A percentile compares a stretch with the other conserved stretches of the same genome.
Evolutionary conservation across 176 grass and related monocot genomes (phyloP).

Genomic region (Aegilops bicornis): DNA sequence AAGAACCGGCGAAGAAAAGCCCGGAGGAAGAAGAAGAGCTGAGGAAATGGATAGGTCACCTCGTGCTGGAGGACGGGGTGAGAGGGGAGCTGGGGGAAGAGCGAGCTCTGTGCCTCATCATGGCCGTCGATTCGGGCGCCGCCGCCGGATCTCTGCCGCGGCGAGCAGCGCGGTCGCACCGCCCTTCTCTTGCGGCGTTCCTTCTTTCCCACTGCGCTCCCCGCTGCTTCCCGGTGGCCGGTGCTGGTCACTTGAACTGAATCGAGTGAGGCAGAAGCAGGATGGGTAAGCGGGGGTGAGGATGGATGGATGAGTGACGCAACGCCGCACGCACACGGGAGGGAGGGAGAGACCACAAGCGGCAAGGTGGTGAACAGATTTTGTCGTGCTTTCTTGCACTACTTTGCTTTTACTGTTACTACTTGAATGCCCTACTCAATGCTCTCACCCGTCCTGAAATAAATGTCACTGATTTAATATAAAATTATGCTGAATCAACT

Average conservation of each 20-base stretch:
- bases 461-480: too few species aligned
- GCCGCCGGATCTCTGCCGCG: not conserved
- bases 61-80: conserved; percentile 39
- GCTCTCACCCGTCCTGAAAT: too few species aligned
- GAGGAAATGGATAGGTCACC: conserved; percentile 8
- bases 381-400: too few species aligned
- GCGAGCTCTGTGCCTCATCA: conserved; percentile 54
- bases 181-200: not conserved
- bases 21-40: not conserved
- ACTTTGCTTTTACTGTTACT: too few species aligned
- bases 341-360: not conserved
- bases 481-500: too few species aligned
- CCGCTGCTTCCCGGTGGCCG: not conserved
- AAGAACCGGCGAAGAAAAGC: not conserved
- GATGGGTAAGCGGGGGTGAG: not conserved
- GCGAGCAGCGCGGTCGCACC: not conserved
- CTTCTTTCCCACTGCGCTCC: not conserved
- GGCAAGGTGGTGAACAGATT: conserved; percentile 8
- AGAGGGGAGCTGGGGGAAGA: conserved; percentile 47
- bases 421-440: too few species aligned
- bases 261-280: conserved; percentile 5
- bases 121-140: not conserved
- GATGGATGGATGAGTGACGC: not conserved
- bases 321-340: not conserved
- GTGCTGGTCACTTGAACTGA: not conserved